Base-by-base conservation (phyloP, 805 yeast species). In the Lachancea dasiensis region DNA sequence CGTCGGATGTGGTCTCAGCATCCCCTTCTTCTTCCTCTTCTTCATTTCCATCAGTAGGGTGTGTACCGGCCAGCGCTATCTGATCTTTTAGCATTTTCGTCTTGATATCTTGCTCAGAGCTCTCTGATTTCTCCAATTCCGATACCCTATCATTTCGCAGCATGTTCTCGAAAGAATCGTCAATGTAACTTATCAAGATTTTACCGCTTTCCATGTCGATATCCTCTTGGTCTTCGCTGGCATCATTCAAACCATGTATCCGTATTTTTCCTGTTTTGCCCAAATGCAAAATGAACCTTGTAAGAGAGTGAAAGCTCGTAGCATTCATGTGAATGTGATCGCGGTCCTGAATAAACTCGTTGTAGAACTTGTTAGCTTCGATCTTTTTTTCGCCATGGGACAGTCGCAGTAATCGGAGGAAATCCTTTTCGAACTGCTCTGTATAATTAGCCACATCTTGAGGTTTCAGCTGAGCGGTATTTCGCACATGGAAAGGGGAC, bases 261-360 rank as follows among this genome's bases (percentile, higher is more conserved):
- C 64, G 59, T 18, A 86, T 73, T 3, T 71, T 55, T 0, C 85
- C 84, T 14, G 67, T 63, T 9, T 67, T 63, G 1, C 77, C 80
- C 46, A 89, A 60, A 46, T 75, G 64, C 41, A 73, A 70, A 15
- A 86, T 69, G 53, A 90, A 86, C 27, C 75, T 71, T 0, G 86
- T 73, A 32, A 92, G 61, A 2, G 82, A 73, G 3, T 70, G 58
- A 86, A 94, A 92, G 41, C 69, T 69, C 0, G 98, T 92, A 2
- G 97, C 79, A 50, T 86, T 87, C 81, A 92, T 76, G 59, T 90
- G 98, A 8, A 87, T 66, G 59, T 92, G 97, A 40, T 84, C 76
- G 51, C 76, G 76, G 56, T 90, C 85, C 43, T 73, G 71, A 40
- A 92, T 90, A 53, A 81, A 81, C 55, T 89, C 96, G 53, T 89